Conservation (phyloP, 2,329 filamentous ascomycete species). For the Aschersonia sp. region DNA sequence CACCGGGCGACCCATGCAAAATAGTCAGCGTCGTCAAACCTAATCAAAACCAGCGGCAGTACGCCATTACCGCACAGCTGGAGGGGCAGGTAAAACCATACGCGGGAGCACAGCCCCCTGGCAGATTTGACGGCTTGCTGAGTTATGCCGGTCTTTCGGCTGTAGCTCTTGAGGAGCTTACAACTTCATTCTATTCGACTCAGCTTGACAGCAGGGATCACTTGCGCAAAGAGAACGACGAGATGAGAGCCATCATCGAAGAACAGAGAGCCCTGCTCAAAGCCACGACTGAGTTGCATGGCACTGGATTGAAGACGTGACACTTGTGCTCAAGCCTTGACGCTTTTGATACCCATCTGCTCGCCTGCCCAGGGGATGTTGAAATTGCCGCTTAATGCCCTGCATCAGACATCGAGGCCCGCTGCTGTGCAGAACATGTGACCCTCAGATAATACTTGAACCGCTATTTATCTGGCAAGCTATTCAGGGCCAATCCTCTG, state of each 20-base stretch:
- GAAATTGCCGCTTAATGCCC: no score
- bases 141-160: conserved; percentile 33
- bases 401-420: no score
- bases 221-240: conserved; percentile 24
- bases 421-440: no score
- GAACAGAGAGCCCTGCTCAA: conserved; percentile 21
- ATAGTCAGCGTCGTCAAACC: conserved; percentile 63
- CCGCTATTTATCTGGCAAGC: no score
- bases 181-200: conserved; percentile 3
- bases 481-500: no score
- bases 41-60: conserved; percentile 49
- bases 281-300: conserved; percentile 4
- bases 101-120: conserved; percentile 10
- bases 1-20: conserved; percentile 25
- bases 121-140: conserved; percentile 30
- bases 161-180: conserved; percentile 22
- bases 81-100: conserved; percentile 19
- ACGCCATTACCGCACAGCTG: conserved; percentile 54
- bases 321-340: background rate
- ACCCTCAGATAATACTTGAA: no score
- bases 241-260: conserved; percentile 22
- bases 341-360: background rate
- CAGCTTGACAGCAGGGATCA: conserved; percentile 4
- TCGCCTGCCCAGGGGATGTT: background rate
- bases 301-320: conserved; percentile 1